Conservation (phyloP, 2,329 filamentous ascomycete species). For the Leptodontidium sp. region DNA sequence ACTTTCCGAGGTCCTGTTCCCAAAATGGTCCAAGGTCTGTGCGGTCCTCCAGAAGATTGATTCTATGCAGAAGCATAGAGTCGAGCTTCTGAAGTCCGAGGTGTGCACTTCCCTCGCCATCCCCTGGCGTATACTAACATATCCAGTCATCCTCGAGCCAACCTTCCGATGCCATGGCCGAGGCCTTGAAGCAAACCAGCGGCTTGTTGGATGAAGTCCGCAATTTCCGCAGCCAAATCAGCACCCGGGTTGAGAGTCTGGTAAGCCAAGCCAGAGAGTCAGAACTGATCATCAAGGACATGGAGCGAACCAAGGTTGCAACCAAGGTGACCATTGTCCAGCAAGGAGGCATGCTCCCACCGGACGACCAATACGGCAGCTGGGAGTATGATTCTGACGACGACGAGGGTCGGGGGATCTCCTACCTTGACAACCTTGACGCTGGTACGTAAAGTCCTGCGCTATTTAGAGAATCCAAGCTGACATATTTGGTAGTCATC, state of each 20-base stretch:
- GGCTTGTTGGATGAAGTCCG: neutral
- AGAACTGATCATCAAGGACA: neutral
- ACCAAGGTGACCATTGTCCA: neutral
- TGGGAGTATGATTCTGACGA: slow-evolving; percentile 6
- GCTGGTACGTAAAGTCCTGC: neutral
- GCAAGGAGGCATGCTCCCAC: slow-evolving; percentile 1
- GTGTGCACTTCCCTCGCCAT: neutral
- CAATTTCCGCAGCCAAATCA: neutral
- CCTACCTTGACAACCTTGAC: neutral
- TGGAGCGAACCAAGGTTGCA: neutral
- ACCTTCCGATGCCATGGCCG: neutral
- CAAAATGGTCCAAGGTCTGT: neutral
- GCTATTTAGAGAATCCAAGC: neutral
- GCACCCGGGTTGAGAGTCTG: neutral
- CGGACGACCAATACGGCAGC: neutral
- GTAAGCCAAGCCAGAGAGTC: neutral
- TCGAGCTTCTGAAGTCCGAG: neutral
- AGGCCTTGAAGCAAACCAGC: neutral
- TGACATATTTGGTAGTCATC: neutral
- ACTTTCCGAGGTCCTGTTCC: neutral
- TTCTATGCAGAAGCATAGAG: neutral
- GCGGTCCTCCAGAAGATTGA: neutral
- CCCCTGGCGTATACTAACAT: neutral
- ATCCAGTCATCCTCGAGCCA: neutral
- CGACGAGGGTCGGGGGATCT: neutral